A percentile compares a stretch with the other conserved stretches of the same genome.
Conservation (phyloP, 129 eudicot genomes). For the Arctium minus region DNA sequence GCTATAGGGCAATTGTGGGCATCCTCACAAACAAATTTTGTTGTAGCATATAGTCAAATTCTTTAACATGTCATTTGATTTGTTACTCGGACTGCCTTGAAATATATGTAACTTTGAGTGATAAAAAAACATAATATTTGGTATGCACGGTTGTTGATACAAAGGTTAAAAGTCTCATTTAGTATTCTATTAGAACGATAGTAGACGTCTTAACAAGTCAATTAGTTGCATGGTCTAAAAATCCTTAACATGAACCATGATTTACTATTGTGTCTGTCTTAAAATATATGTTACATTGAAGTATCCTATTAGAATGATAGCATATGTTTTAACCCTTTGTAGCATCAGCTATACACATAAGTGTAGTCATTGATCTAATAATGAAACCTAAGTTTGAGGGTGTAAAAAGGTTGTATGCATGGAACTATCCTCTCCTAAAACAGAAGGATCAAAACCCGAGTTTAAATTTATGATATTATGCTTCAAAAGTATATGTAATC, state of each 20-base stretch:
- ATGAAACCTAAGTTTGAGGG: not conserved
- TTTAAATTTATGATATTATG: not conserved
- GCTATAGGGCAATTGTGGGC: not conserved
- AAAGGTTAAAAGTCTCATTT: not conserved
- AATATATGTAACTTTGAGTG: not conserved
- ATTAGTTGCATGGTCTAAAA: too few species aligned
- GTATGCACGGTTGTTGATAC: not conserved
- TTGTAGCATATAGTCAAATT: too few species aligned
- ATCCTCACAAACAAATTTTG: not conserved
- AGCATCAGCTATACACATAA: not conserved
- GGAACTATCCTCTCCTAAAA: not conserved
- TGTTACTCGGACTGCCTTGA: too few species aligned
- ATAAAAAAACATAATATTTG: not conserved
- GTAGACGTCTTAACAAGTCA: too few species aligned
- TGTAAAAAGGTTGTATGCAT: not conserved
- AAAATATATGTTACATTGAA: too few species aligned
- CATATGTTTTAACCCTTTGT: not conserved
- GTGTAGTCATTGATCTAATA: not conserved
- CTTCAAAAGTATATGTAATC: not conserved
- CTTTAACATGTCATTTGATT: not conserved
- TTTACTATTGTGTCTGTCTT: too few species aligned
- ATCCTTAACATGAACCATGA: too few species aligned
- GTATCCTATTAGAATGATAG: too few species aligned
- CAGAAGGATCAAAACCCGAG: not conserved
- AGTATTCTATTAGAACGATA: not conserved